phyloP scores from a whole-genome alignment of 345 rosid species.

The Citrus maxima region DNA sequence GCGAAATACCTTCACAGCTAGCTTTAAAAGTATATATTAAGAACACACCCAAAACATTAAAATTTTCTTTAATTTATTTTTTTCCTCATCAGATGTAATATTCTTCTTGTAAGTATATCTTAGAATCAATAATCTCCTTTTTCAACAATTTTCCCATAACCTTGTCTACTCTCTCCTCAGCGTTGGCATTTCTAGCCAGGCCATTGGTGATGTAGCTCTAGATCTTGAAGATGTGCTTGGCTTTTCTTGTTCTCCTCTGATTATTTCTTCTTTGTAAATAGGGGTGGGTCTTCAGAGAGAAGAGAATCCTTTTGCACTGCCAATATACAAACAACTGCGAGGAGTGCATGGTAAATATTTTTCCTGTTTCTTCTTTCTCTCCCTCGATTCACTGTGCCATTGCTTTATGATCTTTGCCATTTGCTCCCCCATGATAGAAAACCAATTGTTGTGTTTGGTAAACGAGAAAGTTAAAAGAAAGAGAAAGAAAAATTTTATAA shows the following conservation, averaged over 20 bases:
- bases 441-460: too few species aligned
- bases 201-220: neutral
- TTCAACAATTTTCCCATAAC: too few species aligned
- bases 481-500: too few species aligned
- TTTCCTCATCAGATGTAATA: too few species aligned
- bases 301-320: neutral
- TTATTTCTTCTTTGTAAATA: constrained; percentile 3
- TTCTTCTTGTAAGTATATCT: too few species aligned
- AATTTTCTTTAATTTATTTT: too few species aligned
- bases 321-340: neutral
- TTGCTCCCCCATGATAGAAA: constrained; percentile 14
- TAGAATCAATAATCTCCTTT: too few species aligned
- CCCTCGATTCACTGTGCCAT: constrained; percentile 32
- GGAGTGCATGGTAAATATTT: neutral
- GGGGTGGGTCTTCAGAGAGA: neutral
- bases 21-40: too few species aligned
- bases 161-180: neutral
- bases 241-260: constrained; percentile 2
- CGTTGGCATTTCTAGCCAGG: neutral
- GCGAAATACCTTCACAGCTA: too few species aligned
- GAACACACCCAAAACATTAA: too few species aligned
- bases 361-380: constrained; percentile 29
- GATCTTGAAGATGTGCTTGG: neutral
- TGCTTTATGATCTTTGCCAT: constrained; percentile 25
- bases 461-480: too few species aligned